Base-by-base conservation (phyloP, 1,284 basidiomycete species). In the Rhizopogon parksii region DNA sequence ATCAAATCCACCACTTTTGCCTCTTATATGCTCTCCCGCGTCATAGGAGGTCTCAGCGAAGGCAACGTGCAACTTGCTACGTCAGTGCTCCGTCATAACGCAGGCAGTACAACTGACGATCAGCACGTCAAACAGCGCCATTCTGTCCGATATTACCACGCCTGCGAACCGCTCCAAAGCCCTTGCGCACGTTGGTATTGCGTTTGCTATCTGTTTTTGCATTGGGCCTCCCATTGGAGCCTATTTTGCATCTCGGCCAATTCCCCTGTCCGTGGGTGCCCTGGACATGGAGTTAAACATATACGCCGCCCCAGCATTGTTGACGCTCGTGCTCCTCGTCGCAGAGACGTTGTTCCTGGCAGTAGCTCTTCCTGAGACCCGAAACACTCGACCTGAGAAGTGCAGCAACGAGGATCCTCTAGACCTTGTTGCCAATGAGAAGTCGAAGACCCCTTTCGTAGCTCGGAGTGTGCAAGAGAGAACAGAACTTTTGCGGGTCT, bases 141-240 rank as follows among this genome's bases (percentile, higher is more conserved):
- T 92, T 59, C 80, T 96, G 30, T 90, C 91, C 17, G 93, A 96
- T 65, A 80, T 95, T 34, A 88, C 91, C 0, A 79, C 85, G 0
- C 77, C 87, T 3, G 76, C 77, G 12, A 86, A 84, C 43, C 83
- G 92, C 21, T 85, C 89, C 4, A 87, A 81, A 63, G 84, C 88
- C 6, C 80, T 96, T n/a, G 88, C 93, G 0, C 79, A 94, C 55
- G 87, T 96, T 43, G 93, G 94, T 14, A 90, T 95, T 49, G 93
- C 94, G 1, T 96, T 96, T 62, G 89, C 91, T 6, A 84, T 95
- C 46, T 93, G 91, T 65, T 95, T 95, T 71, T 81, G 87, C 70
- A 84, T 89, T 46, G 88, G 88, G 15, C 88, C 86, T 51, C 88
- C 88, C 30, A 87, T 90, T 54, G 87, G 87, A 39, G 88, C 86